Conservation (phyloP, 202 grass and related monocot genomes). For the Panicum hallii region DNA sequence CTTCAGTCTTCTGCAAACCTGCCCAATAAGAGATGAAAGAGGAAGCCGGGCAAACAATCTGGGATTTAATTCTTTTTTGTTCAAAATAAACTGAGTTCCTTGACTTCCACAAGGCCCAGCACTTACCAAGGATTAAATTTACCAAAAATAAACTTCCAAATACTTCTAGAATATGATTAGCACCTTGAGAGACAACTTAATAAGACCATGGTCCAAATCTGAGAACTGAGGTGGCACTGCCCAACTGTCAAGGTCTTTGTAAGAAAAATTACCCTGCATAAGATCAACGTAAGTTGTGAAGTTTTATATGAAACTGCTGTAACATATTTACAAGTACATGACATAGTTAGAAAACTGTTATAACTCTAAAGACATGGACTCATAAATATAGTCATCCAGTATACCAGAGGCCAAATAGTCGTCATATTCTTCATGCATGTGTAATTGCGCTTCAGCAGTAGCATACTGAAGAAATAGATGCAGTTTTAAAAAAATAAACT, state of each 20-base stretch:
- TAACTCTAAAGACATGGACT: not conserved
- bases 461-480: conserved; percentile 19
- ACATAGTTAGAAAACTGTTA: not conserved
- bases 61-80: no score
- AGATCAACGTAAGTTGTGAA: not conserved
- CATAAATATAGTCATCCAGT: conserved; percentile 17
- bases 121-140: not conserved
- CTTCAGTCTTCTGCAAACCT: no score
- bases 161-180: not conserved
- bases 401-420: conserved; percentile 3
- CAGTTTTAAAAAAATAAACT: not conserved
- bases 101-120: no score
- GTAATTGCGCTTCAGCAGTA: not conserved
- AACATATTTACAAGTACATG: not conserved
- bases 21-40: no score
- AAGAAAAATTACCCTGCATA: conserved; percentile 9
- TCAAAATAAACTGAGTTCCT: no score
- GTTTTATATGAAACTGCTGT: not conserved
- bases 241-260: conserved; percentile 9
- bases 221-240: conserved; percentile 3
- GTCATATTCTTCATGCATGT: conserved; percentile 20
- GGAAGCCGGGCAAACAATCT: no score
- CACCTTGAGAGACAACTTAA: conserved; percentile 38
- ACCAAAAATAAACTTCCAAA: not conserved
- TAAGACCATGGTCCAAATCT: conserved; percentile 15